These are phyloP conservation scores for Mixia osmundae DNA, from an alignment of 1,284 basidiomycete genomes.

Conservation along the genomic window DNA sequence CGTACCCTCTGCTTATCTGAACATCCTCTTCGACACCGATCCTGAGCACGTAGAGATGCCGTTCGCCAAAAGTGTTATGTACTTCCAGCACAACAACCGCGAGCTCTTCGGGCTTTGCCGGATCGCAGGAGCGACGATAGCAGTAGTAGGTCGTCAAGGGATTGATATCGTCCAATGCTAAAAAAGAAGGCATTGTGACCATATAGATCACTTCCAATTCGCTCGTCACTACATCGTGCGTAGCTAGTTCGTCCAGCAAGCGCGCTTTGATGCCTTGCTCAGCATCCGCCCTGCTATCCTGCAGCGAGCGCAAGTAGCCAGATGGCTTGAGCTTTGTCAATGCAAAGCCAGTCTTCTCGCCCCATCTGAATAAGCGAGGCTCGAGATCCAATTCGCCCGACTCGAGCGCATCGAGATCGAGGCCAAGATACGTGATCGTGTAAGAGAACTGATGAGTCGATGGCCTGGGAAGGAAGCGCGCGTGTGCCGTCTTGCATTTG, in stretches of 20 bases:
- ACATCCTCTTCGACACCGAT: constrained; percentile 28
- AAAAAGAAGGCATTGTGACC: constrained; percentile 45
- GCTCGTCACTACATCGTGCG: constrained; percentile 9
- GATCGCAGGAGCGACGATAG: constrained; percentile 25
- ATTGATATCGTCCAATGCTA: constrained; percentile 48
- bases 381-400: constrained; percentile 28
- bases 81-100: constrained; percentile 42
- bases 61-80: constrained; percentile 54
- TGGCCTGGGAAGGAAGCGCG: constrained; percentile 31
- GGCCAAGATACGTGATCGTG: constrained; percentile 35
- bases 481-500: constrained; percentile 34
- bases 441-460: constrained; percentile 39
- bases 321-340: not conserved
- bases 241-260: constrained; percentile 1
- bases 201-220: constrained; percentile 36
- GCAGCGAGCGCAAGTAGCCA: constrained; percentile 1
- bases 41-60: constrained; percentile 33
- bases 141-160: constrained; percentile 49
- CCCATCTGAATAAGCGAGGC: not conserved
- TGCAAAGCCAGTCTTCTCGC: not conserved
- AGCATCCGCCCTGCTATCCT: not conserved
- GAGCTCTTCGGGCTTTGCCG: constrained; percentile 17
- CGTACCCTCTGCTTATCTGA: constrained; percentile 23
- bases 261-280: constrained; percentile 1
- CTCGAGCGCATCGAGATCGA: constrained; percentile 38